A percentile compares a stretch with the other conserved stretches of the same genome.
Evolutionary conservation across 192 early-diverging fungal genomes (phyloP).

Genomic region (Coemansia sp.): DNA sequence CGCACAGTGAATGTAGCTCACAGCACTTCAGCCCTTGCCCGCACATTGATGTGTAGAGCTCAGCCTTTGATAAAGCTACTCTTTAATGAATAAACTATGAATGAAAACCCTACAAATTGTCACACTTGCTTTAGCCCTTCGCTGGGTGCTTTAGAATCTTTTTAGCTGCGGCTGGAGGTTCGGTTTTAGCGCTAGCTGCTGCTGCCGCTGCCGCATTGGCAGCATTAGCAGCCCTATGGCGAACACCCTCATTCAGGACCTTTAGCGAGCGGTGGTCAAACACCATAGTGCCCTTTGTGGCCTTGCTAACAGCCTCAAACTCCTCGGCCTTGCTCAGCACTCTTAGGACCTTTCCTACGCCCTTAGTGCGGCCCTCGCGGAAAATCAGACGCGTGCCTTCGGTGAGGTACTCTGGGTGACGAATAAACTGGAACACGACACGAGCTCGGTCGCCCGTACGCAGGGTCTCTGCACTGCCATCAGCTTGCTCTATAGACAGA

Average conservation of each 20-base stretch:
- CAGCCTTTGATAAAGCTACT: background rate
- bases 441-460: slow-evolving; percentile 82
- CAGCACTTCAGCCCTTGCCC: no score
- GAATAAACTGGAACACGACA: slow-evolving; percentile 80
- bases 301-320: slow-evolving; percentile 1
- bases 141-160: background rate
- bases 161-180: background rate
- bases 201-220: background rate
- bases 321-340: slow-evolving; percentile 33
- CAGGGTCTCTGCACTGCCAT: slow-evolving; percentile 54
- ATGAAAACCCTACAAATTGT: background rate
- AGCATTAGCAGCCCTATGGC: slow-evolving; percentile 7
- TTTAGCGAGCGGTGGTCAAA: slow-evolving; percentile 22
- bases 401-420: slow-evolving; percentile 69
- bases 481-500: slow-evolving; percentile 46
- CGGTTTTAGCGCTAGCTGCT: background rate
- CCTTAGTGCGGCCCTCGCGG: slow-evolving; percentile 84
- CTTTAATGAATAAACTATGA: background rate
- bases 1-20: no score
- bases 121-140: background rate
- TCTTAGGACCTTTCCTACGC: slow-evolving; percentile 77
- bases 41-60: no score
- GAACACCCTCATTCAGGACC: slow-evolving; percentile 18
- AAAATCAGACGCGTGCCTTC: slow-evolving; percentile 65
- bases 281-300: slow-evolving; percentile 31